Evolutionary conservation across 768 basidiomycete genomes (phyloP), one percentile per base, ranked within the genome.

Genomic region (Hygrophoropsis aurantiaca): DNA sequence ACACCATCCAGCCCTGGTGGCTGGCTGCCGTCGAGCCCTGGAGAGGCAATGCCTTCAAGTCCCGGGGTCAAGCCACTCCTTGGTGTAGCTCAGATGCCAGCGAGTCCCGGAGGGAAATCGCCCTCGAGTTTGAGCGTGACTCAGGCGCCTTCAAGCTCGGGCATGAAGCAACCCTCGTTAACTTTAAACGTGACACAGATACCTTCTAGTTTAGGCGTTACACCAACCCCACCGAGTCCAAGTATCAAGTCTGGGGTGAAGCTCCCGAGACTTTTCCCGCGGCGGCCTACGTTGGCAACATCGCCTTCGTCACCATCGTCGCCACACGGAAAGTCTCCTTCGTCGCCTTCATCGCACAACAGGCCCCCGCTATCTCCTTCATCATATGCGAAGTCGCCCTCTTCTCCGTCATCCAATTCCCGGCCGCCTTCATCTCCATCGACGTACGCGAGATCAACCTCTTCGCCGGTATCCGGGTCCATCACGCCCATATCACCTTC

Each of bases 181-280:
- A n/a, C n/a, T n/a, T n/a, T n/a, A n/a, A n/a, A n/a, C n/a, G n/a
- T n/a, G n/a, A n/a, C n/a, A n/a, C n/a, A n/a, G n/a, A n/a, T n/a
- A n/a, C n/a, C n/a, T n/a, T n/a, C n/a, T n/a, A n/a, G n/a, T n/a
- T n/a, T n/a, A n/a, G n/a, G n/a, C n/a, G n/a, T 45, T 1, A 54
- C 56, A 33, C 59, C 59, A 11, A 64, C 55, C 16, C 11, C 58
- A 30, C 37, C 58, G 25, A 55, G 62, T n/a, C 58, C 62, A 1
- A 58, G 70, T 18, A 57, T 61, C 11, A 46, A 62, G 1, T 26
- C 60, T 5, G 63, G 61, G 39, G 54, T 49, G 27, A 66, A 61
- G 44, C 47, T 64, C 2, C 68, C 66, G 3, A 70, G 62, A 48
- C 49, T 73, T 15, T 71, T 74, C 19, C 42, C 66, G 36, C 66